Evolutionary conservation across 345 rosid genomes (phyloP).

Genomic region (Eucalyptus regnans): DNA sequence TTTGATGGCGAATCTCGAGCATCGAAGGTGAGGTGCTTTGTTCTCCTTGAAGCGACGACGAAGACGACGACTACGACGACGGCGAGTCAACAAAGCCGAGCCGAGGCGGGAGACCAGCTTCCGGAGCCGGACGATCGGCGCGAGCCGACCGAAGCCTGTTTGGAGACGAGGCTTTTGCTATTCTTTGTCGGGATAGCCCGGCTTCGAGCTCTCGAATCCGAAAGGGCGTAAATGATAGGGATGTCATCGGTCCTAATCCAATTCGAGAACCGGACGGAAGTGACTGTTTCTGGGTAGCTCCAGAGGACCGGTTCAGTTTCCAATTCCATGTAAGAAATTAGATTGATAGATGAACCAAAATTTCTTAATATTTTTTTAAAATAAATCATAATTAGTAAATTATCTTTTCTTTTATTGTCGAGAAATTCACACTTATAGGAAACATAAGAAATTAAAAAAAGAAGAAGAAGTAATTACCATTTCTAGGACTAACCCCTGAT

Average conservation of each 20-base stretch:
- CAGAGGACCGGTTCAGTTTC: rapidly evolving
- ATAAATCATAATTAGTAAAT: no score
- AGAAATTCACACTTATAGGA: no score
- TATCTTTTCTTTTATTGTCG: no score
- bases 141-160: background rate
- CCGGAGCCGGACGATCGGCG: background rate
- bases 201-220: background rate
- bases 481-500: rapidly evolving
- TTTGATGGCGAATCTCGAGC: background rate
- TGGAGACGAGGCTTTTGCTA: background rate
- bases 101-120: background rate
- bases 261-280: no score
- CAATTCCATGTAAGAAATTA: no score
- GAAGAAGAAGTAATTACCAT: no score
- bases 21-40: background rate
- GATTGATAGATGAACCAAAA: rapidly evolving
- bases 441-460: no score
- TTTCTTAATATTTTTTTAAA: no score
- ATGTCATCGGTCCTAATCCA: no score
- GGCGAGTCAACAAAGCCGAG: background rate
- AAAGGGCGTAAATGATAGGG: no score
- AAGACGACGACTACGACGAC: background rate
- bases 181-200: background rate
- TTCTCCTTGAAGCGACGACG: background rate
- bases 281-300: no score